phyloP scores from a whole-genome alignment of 805 yeast species.

The Pichia eremophila region DNA sequence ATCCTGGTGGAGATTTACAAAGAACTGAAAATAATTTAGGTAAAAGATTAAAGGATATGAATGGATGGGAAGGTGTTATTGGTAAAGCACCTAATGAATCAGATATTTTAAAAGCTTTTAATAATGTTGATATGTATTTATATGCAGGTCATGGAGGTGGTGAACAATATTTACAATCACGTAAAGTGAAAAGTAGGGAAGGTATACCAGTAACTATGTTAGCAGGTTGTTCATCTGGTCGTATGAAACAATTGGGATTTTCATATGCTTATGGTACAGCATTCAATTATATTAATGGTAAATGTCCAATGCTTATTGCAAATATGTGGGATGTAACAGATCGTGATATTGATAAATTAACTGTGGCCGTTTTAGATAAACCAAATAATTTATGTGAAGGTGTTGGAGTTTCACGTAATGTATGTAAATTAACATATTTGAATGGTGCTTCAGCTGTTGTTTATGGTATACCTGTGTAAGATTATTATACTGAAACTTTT shows the following conservation, averaged over 20 bases:
- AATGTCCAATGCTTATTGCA: constrained; percentile 74
- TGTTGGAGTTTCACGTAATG: constrained; percentile 42
- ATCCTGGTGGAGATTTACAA: constrained; percentile 72
- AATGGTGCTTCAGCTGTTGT: constrained; percentile 92
- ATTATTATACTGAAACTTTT: neutral
- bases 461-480: constrained; percentile 75
- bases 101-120: constrained; percentile 36
- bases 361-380: constrained; percentile 45
- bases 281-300: constrained; percentile 65
- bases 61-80: constrained; percentile 43
- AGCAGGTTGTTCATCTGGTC: constrained; percentile 88
- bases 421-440: constrained; percentile 60
- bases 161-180: constrained; percentile 62
- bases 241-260: constrained; percentile 44
- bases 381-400: constrained; percentile 51
- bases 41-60: constrained; percentile 29
- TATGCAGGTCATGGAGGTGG: constrained; percentile 97
- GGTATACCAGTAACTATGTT: constrained; percentile 53
- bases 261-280: constrained; percentile 73
- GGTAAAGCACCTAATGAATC: constrained; percentile 52
- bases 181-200: constrained; percentile 36
- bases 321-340: constrained; percentile 97
- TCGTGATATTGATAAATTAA: constrained; percentile 82
- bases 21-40: constrained; percentile 56
- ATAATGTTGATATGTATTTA: constrained; percentile 42